phyloP scores from a whole-genome alignment of 768 basidiomycete species.

The Podaxis sp. region DNA sequence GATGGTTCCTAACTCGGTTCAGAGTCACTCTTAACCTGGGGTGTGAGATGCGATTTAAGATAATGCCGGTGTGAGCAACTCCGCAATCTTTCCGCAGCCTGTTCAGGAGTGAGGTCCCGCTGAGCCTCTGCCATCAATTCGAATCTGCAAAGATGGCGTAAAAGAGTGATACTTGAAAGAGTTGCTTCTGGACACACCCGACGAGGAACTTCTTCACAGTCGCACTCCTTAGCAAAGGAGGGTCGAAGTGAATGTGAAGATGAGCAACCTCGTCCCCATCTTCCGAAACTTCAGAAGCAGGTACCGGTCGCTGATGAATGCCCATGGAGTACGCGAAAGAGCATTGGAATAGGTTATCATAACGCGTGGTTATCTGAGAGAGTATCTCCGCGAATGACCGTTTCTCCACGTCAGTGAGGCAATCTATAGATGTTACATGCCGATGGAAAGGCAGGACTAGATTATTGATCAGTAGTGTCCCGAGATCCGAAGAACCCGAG shows the following conservation, averaged over 20 bases:
- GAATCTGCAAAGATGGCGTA: conserved; percentile 42
- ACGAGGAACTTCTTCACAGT: conserved; percentile 87
- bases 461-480: conserved; percentile 3
- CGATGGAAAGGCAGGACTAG: conserved; percentile 73
- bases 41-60: conserved; percentile 17
- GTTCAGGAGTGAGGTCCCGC: conserved; percentile 85
- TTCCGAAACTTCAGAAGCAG: conserved; percentile 29
- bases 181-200: conserved; percentile 47
- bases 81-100: conserved; percentile 69
- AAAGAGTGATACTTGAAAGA: conserved; percentile 2
- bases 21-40: not conserved
- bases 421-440: conserved; percentile 68
- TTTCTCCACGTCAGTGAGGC: conserved; percentile 60
- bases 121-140: conserved; percentile 91
- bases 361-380: conserved; percentile 57
- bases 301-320: conserved; percentile 78
- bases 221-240: conserved; percentile 79
- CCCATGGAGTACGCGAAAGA: conserved; percentile 96
- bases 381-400: conserved; percentile 63
- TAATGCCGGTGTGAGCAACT: conserved; percentile 59
- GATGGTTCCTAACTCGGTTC: conserved; percentile 50
- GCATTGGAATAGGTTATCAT: conserved; percentile 78
- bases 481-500: not conserved
- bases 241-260: conserved; percentile 83
- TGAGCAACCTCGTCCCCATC: conserved; percentile 62